Evolutionary conservation across 192 early-diverging fungal genomes (phyloP).

Genomic region (Radiomyces spectabilis): DNA sequence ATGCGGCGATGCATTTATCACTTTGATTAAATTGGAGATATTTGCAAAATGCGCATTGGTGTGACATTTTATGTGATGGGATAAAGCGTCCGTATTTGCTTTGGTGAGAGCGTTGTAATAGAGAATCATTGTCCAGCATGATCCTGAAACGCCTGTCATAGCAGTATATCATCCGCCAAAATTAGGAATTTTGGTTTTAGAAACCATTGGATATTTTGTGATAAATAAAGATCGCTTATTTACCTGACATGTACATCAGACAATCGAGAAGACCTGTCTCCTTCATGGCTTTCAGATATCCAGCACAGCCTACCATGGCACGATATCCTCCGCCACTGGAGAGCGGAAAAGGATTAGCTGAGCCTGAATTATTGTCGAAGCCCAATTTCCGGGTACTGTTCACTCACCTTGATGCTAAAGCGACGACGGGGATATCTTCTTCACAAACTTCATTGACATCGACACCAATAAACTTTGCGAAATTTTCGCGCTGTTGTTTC

Average conservation of each 20-base stretch:
- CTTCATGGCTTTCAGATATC: constrained; percentile 61
- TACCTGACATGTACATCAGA: constrained; percentile 64
- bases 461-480: constrained; percentile 73
- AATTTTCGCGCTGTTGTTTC: constrained; percentile 8
- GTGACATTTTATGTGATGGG: constrained; percentile 27
- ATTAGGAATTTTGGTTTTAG: too few species aligned
- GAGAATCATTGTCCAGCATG: constrained; percentile 53
- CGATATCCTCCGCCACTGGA: constrained; percentile 73
- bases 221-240: background rate
- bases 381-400: background rate
- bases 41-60: constrained; percentile 41
- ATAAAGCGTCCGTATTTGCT: constrained; percentile 22
- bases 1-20: constrained; percentile 3
- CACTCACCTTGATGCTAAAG: constrained; percentile 50
- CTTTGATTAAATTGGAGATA: constrained; percentile 21
- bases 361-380: too few species aligned
- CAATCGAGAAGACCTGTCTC: constrained; percentile 60
- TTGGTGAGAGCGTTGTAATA: constrained; percentile 37
- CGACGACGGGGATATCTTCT: constrained; percentile 66
- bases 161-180: too few species aligned
- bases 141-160: constrained; percentile 45
- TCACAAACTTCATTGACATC: constrained; percentile 46
- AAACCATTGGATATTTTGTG: constrained; percentile 28
- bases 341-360: background rate
- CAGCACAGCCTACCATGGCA: constrained; percentile 70